Percentiles rank a stretch among this genome's conserved stretches.
phyloP scores from a whole-genome alignment of 2,329 filamentous ascomycete genomes.

The Dactylonectria estremocensis region DNA sequence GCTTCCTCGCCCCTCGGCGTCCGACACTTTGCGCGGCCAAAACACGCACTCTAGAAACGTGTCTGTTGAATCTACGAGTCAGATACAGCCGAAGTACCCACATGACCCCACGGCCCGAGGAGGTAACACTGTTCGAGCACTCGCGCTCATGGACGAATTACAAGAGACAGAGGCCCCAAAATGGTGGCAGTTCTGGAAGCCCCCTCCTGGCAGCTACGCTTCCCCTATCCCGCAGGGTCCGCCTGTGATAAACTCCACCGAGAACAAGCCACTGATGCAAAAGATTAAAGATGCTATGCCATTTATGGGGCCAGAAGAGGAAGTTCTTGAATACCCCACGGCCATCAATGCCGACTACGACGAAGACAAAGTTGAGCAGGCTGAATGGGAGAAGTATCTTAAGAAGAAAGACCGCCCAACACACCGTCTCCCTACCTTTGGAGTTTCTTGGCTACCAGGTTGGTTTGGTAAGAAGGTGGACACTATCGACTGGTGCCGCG shows the following conservation, averaged over 20 bases:
- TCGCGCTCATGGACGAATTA: conserved; percentile 65
- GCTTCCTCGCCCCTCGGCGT: conserved; percentile 32
- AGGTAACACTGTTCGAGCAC: conserved; percentile 69
- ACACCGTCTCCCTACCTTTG: conserved; percentile 78
- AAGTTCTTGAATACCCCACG: conserved; percentile 69
- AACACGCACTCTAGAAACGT: conserved; percentile 55
- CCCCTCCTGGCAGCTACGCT: conserved; percentile 72
- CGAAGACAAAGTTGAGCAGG: conserved; percentile 72
- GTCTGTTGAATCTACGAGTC: conserved; percentile 58
- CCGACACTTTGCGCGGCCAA: conserved; percentile 53
- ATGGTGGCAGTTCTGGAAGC: conserved; percentile 78
- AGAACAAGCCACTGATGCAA: conserved; percentile 65
- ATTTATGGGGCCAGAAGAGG: conserved; percentile 62
- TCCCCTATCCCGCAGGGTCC: conserved; percentile 74
- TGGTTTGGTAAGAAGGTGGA: conserved; percentile 92
- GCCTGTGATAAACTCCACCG: conserved; percentile 53
- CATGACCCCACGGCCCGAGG: conserved; percentile 5
- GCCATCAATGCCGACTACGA: conserved; percentile 74
- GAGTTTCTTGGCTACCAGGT: conserved; percentile 80
- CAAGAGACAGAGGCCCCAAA: conserved; percentile 61
- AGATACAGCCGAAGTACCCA: conserved; percentile 34
- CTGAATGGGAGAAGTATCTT: conserved; percentile 87
- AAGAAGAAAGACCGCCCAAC: conserved; percentile 87
- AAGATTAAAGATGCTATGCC: conserved; percentile 66
- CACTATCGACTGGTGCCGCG: conserved; percentile 91